Evolutionary conservation across 768 basidiomycete genomes (phyloP).

Genomic region (Thelephora ganbajun): DNA sequence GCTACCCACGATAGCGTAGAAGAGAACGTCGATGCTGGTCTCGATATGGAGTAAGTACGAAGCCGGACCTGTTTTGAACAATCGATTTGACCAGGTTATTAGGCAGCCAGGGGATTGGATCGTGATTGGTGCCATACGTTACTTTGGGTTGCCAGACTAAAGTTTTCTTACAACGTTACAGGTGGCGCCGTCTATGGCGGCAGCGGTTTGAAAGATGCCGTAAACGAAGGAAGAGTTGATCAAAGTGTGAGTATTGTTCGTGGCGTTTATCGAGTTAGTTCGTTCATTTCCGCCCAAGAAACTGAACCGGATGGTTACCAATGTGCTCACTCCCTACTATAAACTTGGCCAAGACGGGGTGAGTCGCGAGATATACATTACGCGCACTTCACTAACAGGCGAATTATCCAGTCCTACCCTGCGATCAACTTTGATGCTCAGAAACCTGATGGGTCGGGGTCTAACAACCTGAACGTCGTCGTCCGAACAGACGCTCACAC

Average conservation of each 20-base stretch:
- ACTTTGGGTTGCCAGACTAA: neutral
- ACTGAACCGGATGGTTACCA: neutral
- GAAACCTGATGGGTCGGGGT: constrained; percentile 18
- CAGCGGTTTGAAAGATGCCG: neutral
- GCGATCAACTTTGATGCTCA: constrained; percentile 46
- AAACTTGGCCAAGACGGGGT: neutral
- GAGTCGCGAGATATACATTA: too few relatives aligned
- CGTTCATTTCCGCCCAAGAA: neutral
- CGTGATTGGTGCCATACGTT: neutral
- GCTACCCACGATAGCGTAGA: neutral
- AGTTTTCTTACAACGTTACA: neutral
- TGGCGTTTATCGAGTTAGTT: neutral
- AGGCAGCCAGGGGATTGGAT: neutral
- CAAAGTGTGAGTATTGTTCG: neutral
- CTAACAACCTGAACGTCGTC: constrained; percentile 22
- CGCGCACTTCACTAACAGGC: neutral
- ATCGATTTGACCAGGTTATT: neutral
- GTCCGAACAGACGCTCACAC: constrained; percentile 10
- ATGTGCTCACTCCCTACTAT: neutral
- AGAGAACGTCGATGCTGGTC: neutral
- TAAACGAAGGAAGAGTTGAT: neutral
- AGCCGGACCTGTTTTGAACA: neutral
- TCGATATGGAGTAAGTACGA: neutral
- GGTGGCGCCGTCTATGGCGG: neutral
- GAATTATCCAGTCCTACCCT: constrained; percentile 26